A percentile compares a stretch with the other conserved stretches of the same genome.
Conservation (phyloP, 2,329 filamentous ascomycete genomes). For the Arthroderma sp. region DNA sequence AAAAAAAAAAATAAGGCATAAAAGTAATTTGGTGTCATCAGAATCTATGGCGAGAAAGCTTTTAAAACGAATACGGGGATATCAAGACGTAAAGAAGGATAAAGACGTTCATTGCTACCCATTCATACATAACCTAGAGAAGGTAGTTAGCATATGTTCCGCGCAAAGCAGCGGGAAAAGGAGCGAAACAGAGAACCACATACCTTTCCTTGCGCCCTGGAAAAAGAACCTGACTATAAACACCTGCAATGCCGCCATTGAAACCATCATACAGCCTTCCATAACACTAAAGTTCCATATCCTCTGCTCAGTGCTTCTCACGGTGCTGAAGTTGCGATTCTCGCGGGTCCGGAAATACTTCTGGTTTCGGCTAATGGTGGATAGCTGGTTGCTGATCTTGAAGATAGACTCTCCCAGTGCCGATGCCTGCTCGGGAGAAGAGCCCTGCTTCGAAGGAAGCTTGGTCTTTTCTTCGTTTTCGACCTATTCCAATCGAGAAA, state of each 20-base stretch:
- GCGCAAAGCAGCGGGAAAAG: not conserved
- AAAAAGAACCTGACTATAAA: constrained; percentile 99
- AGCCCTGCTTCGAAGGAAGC: constrained; percentile 78
- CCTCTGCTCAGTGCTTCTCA: constrained; percentile 83
- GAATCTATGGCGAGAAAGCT: no score
- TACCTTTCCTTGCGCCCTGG: constrained; percentile 64
- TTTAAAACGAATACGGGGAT: no score
- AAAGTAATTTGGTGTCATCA: no score
- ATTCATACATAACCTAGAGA: constrained; percentile 8
- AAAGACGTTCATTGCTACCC: not conserved
- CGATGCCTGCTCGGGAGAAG: constrained; percentile 75
- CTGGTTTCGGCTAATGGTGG: constrained; percentile 89
- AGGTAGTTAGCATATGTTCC: constrained; percentile 1
- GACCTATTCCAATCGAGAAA: constrained; percentile 44
- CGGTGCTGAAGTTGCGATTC: constrained; percentile 97
- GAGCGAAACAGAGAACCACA: constrained; percentile 8
- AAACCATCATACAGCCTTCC: constrained; percentile 79
- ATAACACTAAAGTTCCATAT: constrained; percentile 97
- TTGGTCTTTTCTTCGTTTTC: constrained; percentile 77
- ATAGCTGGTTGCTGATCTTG: constrained; percentile 85
- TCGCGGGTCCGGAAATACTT: constrained; percentile 99
- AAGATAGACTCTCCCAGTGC: constrained; percentile 86
- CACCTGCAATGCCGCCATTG: constrained; percentile 92
- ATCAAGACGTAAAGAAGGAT: no score
- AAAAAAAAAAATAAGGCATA: no score